Percentiles rank a stretch among this genome's conserved stretches.
phyloP scores from a whole-genome alignment of 176 grass and related monocot species.

The Paspalum vaginatum region DNA sequence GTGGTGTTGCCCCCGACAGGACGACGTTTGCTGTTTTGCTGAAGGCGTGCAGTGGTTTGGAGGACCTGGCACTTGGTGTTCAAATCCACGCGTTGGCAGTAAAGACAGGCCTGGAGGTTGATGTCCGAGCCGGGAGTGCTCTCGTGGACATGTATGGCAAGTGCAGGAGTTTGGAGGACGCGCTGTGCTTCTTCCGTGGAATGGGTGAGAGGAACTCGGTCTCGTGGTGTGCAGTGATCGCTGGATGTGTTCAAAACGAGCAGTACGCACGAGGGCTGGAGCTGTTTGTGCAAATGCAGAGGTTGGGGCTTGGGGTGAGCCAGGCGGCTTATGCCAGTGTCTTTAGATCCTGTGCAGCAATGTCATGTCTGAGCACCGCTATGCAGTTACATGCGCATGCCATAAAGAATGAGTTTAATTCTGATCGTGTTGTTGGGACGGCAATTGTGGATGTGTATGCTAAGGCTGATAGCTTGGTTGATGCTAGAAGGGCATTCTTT shows the following conservation, averaged over 20 bases:
- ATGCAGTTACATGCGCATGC: conserved; percentile 78
- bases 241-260: conserved; percentile 69
- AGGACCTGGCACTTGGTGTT: conserved; percentile 50
- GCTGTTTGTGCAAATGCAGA: conserved; percentile 80
- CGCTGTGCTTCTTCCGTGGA: conserved; percentile 58
- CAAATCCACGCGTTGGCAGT: conserved; percentile 58
- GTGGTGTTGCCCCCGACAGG: conserved; percentile 40
- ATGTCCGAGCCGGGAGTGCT: conserved; percentile 60
- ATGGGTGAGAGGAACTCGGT: conserved; percentile 83
- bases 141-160: conserved; percentile 88
- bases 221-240: conserved; percentile 67
- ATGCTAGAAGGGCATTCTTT: conserved; percentile 70
- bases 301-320: conserved; percentile 56
- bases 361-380: conserved; percentile 46
- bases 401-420: conserved; percentile 70
- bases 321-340: conserved; percentile 81
- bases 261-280: conserved; percentile 49
- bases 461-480: conserved; percentile 62
- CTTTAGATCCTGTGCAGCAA: conserved; percentile 70
- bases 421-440: conserved; percentile 73
- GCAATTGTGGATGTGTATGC: conserved; percentile 85
- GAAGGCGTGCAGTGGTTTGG: conserved; percentile 61
- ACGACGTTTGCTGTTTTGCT: conserved; percentile 64
- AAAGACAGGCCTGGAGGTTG: conserved; percentile 60
- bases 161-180: conserved; percentile 63